Conservation (phyloP, 495 filamentous ascomycete species). For the Staphylotrichum longicolle region DNA sequence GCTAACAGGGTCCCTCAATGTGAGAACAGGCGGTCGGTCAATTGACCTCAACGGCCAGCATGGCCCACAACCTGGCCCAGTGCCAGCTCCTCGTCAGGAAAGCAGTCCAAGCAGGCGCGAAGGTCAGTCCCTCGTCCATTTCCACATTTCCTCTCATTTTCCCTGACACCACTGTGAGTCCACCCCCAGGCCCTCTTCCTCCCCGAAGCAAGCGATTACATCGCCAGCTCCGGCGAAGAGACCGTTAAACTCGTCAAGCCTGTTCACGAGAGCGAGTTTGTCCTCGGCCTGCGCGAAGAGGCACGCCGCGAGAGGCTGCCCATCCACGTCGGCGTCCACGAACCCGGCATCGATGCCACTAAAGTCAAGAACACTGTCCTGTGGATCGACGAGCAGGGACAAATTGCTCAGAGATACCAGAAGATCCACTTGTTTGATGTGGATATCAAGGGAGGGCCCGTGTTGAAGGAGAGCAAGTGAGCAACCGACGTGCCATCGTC, state of each 20-base stretch:
- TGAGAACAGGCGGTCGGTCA: slow-evolving; percentile 73
- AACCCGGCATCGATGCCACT: slow-evolving; percentile 25
- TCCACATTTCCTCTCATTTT: slow-evolving; percentile 12
- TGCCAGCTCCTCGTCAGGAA: slow-evolving; percentile 69
- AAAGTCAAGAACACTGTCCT: slow-evolving; percentile 50
- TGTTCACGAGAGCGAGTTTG: slow-evolving; percentile 55
- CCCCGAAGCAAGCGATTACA: slow-evolving; percentile 90
- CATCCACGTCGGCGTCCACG: slow-evolving; percentile 85
- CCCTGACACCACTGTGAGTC: not conserved
- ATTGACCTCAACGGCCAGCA: slow-evolving; percentile 76
- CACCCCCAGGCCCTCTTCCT: slow-evolving; percentile 72
- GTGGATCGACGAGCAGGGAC: slow-evolving; percentile 43
- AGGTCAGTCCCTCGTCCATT: slow-evolving; percentile 46
- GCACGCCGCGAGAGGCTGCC: slow-evolving; percentile 60
- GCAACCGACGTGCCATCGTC: not conserved
- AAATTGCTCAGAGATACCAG: slow-evolving; percentile 42
- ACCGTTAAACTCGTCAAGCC: slow-evolving; percentile 64
- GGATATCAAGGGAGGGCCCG: slow-evolving; percentile 31
- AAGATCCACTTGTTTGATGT: slow-evolving; percentile 60
- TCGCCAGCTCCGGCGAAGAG: slow-evolving; percentile 63
- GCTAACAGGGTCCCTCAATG: not conserved
- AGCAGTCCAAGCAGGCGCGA: slow-evolving; percentile 71
- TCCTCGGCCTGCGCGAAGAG: slow-evolving; percentile 65
- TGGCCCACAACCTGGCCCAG: slow-evolving; percentile 74
- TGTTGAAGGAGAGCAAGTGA: slow-evolving; percentile 33